Percentiles rank a stretch among this genome's conserved stretches.
Conservation (phyloP, 495 filamentous ascomycete species). For the Lasiosphaeris hirsuta region DNA sequence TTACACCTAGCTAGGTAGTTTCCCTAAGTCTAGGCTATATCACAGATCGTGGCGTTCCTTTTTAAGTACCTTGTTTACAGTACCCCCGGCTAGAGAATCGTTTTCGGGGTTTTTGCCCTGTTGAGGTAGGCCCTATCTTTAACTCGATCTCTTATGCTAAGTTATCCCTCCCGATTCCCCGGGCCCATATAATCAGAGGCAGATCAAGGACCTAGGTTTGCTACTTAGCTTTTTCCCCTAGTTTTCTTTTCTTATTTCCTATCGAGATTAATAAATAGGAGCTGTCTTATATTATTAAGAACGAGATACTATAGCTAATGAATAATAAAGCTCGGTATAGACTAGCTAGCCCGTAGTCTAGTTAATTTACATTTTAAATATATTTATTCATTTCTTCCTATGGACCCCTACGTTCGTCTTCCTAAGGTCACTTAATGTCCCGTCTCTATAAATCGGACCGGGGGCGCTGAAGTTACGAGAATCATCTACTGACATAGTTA, state of each 20-base stretch:
- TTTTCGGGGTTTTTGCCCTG: slow-evolving; percentile 6
- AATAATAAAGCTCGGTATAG: not conserved
- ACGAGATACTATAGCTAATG: not conserved
- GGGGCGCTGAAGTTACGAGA: not conserved
- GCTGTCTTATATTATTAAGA: not conserved
- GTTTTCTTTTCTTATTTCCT: not conserved
- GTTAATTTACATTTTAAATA: too few relatives aligned
- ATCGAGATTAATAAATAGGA: not conserved
- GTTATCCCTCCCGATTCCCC: not conserved
- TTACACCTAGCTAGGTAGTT: not conserved
- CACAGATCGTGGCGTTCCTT: not conserved
- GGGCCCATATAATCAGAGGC: not conserved
- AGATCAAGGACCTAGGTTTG: not conserved
- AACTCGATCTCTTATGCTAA: not conserved
- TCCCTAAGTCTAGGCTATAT: not conserved
- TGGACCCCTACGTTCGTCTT: not conserved
- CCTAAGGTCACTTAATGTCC: not conserved
- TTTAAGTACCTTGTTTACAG: not conserved
- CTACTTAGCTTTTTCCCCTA: not conserved
- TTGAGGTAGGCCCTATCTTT: not conserved
- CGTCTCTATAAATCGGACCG: not conserved
- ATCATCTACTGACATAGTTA: not conserved
- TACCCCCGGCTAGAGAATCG: not conserved
- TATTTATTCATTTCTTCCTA: too few relatives aligned
- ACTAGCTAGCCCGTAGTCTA: slow-evolving; percentile 1